These are phyloP conservation scores for Fabrea salina DNA, from an alignment of 169 alveolate species.

Conservation along the genomic window DNA sequence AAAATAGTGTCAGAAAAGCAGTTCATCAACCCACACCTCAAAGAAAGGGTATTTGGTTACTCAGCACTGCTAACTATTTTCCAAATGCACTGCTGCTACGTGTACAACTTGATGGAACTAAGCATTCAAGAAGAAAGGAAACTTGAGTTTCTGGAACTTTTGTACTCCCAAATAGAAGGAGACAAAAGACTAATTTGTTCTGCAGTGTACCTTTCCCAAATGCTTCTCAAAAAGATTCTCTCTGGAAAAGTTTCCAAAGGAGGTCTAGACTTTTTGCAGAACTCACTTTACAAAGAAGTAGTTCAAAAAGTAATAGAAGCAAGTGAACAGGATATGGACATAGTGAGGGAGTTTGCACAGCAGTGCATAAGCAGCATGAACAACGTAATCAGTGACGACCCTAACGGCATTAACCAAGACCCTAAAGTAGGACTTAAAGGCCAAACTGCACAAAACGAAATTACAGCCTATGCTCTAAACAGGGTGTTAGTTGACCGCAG, in stretches of 20 bases:
- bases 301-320: not conserved
- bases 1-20: not conserved
- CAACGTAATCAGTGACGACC: conserved; percentile 4
- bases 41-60: not conserved
- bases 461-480: conserved; percentile 16
- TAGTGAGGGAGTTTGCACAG: not conserved
- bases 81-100: conserved; percentile 24
- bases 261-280: not conserved
- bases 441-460: not conserved
- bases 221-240: not conserved
- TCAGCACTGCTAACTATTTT: conserved; percentile 3
- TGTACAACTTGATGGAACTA: not conserved
- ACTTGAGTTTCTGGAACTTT: not conserved
- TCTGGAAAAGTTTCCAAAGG: too few species aligned
- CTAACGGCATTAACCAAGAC: conserved; percentile 9
- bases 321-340: not conserved
- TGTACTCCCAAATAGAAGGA: conserved; percentile 11
- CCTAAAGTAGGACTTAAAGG: not conserved
- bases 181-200: conserved; percentile 21
- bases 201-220: not conserved
- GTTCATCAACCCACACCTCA: not conserved
- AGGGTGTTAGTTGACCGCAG: not conserved
- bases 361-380: not conserved
- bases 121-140: not conserved
- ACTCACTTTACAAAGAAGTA: not conserved